A percentile compares a stretch with the other conserved stretches of the same genome.
Evolutionary conservation across 2,329 filamentous ascomycete genomes (phyloP).

Genomic region (Epichloe coenophiala): DNA sequence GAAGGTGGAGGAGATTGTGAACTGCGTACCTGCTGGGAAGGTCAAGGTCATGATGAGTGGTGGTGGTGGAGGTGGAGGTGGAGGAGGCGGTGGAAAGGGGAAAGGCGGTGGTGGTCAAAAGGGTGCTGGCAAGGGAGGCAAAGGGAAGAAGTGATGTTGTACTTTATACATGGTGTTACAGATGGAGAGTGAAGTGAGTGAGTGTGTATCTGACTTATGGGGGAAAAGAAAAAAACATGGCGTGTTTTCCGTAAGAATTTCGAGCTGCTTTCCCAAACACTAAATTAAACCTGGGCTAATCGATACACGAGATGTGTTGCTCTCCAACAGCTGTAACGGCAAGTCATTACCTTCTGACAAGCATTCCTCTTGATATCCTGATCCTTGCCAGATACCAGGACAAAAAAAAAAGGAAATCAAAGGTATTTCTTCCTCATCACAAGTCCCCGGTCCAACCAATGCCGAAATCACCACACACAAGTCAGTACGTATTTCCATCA

Average conservation of each 20-base stretch:
- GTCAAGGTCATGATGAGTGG: constrained; percentile 65
- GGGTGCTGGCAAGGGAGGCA: constrained; percentile 25
- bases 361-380: no score
- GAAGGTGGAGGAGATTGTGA: constrained; percentile 72
- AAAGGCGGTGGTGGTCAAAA: constrained; percentile 17
- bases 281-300: no score
- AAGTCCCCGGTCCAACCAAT: no score
- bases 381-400: no score
- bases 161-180: background rate
- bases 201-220: background rate
- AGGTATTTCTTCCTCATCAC: no score
- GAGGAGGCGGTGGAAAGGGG: constrained; percentile 17
- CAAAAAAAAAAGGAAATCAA: no score
- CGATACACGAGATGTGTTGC: no score
- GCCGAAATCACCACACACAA: background rate
- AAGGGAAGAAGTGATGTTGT: constrained; percentile 6
- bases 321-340: no score
- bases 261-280: no score
- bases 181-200: no score
- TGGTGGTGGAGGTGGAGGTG: constrained; percentile 21
- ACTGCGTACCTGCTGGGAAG: constrained; percentile 67
- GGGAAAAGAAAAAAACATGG: background rate
- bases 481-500: background rate
- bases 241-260: no score
- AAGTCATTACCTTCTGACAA: no score